Percentiles rank a stretch among this genome's conserved stretches.
phyloP scores from a whole-genome alignment of 768 basidiomycete species.

The Trametes coccinea region DNA sequence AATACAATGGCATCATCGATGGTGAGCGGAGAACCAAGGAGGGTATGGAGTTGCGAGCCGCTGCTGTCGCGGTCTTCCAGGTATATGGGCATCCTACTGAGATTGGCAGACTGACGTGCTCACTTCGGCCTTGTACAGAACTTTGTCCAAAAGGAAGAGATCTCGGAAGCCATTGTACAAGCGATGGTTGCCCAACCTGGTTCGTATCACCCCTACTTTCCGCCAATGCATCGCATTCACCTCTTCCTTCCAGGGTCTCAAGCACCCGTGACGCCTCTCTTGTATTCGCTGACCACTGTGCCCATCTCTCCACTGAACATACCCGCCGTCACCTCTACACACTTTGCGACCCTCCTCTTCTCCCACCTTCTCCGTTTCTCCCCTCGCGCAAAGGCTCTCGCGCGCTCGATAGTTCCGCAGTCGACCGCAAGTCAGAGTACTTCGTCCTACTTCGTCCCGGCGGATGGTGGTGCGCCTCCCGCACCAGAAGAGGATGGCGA shows the following conservation, averaged over 20 bases:
- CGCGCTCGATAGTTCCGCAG: slow-evolving; percentile 63
- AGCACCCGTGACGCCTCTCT: slow-evolving; percentile 61
- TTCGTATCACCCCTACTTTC: slow-evolving; percentile 27
- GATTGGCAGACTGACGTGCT: background rate
- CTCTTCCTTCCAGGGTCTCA: slow-evolving; percentile 34
- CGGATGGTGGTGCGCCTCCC: slow-evolving; percentile 49
- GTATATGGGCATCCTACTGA: slow-evolving; percentile 42
- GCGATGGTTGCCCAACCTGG: slow-evolving; percentile 69
- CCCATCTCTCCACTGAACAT: slow-evolving; percentile 63
- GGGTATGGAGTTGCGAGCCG: slow-evolving; percentile 71
- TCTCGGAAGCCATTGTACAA: slow-evolving; percentile 66
- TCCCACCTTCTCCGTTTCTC: slow-evolving; percentile 75
- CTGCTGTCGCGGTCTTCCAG: slow-evolving; percentile 83
- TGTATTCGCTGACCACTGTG: slow-evolving; percentile 64
- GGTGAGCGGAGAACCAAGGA: slow-evolving; percentile 61
- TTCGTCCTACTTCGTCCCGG: slow-evolving; percentile 72
- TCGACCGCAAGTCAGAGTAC: slow-evolving; percentile 33
- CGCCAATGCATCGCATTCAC: background rate
- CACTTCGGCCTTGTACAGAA: slow-evolving; percentile 47
- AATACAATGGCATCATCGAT: slow-evolving; percentile 69
- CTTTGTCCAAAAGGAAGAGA: slow-evolving; percentile 73
- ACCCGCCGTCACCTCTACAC: slow-evolving; percentile 59
- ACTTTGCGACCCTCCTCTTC: slow-evolving; percentile 78
- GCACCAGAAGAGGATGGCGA: slow-evolving; percentile 35
- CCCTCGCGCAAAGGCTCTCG: slow-evolving; percentile 59